Base-by-base conservation (phyloP, 2,329 filamentous ascomycete species). In the Elsinoe ampelina region DNA sequence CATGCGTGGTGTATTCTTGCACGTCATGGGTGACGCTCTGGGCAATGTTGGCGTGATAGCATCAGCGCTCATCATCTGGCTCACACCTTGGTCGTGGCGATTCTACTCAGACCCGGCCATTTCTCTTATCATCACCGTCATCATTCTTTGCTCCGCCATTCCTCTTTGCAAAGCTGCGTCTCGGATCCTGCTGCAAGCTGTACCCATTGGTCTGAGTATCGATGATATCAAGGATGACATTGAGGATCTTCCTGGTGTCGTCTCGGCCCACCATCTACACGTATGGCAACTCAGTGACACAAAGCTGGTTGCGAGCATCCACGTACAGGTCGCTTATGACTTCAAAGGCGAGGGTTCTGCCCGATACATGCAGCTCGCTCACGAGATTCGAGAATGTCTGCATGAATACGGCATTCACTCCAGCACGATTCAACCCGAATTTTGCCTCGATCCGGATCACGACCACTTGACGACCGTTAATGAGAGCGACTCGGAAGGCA, bases 241-340 rank as follows among this genome's bases (percentile, higher is more conserved):
- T 55, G 82, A 91, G 67, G 75, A 81, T 13, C 82, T 98, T 5
- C 86, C 87, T 0, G 91, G 91, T 41, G 87, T 98, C 48, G 77
- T 93, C 60, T 89, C 87, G 68, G 95, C 90, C 67, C 93, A 98
- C 72, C 92, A 98, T 70, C 80, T 98, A 19, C 93, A 98, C 69
- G 90, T 98, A 60, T 98, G 93, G 93, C 92, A 97, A 71, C 80
- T 98, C 34, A 95, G 87, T 13, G 92, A 97, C 68, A 93, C 90
- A 54, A 95, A 96, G 75, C 78, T 95, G 34, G 86, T 98, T 36
- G 92, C 93, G 11, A 93, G 87, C 10, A 82, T 98, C 72, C 93
- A 98, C 68, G 85, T 98, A 43, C 89, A 95, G 70, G 86, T 98
- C 19, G 84, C 85, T 47, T 95, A 95, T 69, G 87, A 91, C 63